Evolutionary conservation across 371 early-diverging fungal genomes (phyloP).

Genomic region (Syncephalastrum racemosum): DNA sequence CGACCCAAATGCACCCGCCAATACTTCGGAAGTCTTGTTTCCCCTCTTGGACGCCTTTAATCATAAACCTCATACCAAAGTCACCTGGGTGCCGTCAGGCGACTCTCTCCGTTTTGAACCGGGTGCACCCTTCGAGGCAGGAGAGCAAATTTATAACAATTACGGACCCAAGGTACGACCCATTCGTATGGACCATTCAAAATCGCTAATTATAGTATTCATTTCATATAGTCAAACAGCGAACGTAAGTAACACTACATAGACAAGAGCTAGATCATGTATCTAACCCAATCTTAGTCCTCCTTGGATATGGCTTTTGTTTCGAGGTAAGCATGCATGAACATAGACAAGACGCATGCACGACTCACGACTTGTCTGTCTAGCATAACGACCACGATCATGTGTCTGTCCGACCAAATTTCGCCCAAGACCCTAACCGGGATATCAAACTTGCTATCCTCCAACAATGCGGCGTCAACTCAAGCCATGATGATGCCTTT

Average conservation of each 20-base stretch:
- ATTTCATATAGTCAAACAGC: slow-evolving; percentile 58
- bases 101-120: slow-evolving; percentile 37
- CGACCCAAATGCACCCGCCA: slow-evolving; percentile 24
- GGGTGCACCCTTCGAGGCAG: slow-evolving; percentile 29
- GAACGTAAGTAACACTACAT: slow-evolving; percentile 56
- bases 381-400: slow-evolving; percentile 52
- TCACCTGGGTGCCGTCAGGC: slow-evolving; percentile 49
- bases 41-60: slow-evolving; percentile 61
- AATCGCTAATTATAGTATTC: neutral
- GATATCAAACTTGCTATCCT: slow-evolving; percentile 46
- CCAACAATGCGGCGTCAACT: slow-evolving; percentile 30
- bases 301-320: slow-evolving; percentile 68
- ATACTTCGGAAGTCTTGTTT: slow-evolving; percentile 45
- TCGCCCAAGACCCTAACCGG: slow-evolving; percentile 55
- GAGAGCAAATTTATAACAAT: slow-evolving; percentile 61
- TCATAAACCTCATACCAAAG: slow-evolving; percentile 52
- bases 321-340: slow-evolving; percentile 32
- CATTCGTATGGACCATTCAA: neutral
- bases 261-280: neutral
- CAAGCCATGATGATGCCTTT: slow-evolving; percentile 35
- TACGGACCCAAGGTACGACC: slow-evolving; percentile 64
- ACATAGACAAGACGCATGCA: neutral
- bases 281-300: slow-evolving; percentile 21
- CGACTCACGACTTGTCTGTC: neutral
- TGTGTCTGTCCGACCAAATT: slow-evolving; percentile 56